A percentile compares a stretch with the other conserved stretches of the same genome.
phyloP scores from a whole-genome alignment of 148 eudicot species.

The Camellia japonica region DNA sequence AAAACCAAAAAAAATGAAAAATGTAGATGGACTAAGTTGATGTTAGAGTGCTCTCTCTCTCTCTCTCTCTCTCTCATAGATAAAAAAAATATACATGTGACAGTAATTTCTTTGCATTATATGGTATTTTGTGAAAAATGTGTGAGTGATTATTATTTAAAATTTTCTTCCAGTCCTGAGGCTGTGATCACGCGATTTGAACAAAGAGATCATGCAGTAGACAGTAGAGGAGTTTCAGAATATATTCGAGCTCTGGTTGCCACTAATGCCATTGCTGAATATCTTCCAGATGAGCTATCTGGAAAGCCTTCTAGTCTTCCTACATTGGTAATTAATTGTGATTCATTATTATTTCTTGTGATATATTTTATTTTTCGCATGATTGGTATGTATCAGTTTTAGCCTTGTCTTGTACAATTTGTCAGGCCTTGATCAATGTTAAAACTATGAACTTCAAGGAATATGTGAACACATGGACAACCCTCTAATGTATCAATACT shows the following conservation, averaged over 20 bases:
- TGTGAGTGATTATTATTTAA: no score
- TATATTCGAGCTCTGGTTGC: conserved; percentile 88
- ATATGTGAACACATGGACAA: no score
- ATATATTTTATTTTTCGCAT: not conserved
- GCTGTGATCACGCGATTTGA: conserved; percentile 82
- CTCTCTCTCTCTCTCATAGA: not conserved
- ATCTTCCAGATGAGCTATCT: conserved; percentile 85
- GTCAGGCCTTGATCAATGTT: no score
- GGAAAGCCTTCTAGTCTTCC: conserved; percentile 95
- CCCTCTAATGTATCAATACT: no score
- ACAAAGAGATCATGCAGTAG: conserved; percentile 66
- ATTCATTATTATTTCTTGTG: not conserved
- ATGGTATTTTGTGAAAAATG: not conserved
- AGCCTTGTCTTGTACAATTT: no score
- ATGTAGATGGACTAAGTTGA: not conserved
- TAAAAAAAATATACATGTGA: not conserved
- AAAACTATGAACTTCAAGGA: no score
- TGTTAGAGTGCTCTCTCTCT: not conserved
- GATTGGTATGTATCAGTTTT: no score
- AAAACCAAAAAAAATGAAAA: not conserved
- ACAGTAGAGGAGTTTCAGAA: conserved; percentile 83
- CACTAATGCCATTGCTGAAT: conserved; percentile 83
- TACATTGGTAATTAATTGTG: conserved; percentile 47
- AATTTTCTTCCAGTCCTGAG: conserved; percentile 66
- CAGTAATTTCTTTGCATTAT: not conserved